Conservation (phyloP, 768 basidiomycete species). For the Kwoniella europaea region DNA sequence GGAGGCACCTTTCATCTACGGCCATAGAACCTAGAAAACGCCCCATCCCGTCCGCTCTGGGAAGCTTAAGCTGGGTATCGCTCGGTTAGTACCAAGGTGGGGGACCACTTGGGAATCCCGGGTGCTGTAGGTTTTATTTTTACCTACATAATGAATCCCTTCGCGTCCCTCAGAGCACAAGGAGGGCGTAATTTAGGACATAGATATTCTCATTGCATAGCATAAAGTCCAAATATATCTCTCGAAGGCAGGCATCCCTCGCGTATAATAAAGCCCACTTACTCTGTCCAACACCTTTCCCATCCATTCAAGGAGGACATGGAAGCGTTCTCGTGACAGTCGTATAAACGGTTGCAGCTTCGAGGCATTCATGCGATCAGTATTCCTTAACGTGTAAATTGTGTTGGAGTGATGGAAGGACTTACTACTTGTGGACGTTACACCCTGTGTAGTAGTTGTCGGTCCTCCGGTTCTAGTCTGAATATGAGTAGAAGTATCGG, state of each 20-base stretch:
- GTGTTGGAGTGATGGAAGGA: neutral
- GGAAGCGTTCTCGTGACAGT: neutral
- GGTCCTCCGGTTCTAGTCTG: neutral
- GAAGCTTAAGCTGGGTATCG: slow-evolving; percentile 11
- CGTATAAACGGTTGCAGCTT: neutral
- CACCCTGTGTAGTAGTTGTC: neutral
- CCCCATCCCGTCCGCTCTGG: slow-evolving; percentile 5
- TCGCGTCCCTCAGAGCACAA: neutral
- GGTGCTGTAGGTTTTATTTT: slow-evolving; percentile 14
- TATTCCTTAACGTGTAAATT: too few species aligned
- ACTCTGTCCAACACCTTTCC: neutral
- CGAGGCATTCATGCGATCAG: neutral
- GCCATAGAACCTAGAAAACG: slow-evolving; percentile 12
- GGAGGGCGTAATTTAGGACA: neutral
- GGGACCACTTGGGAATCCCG: slow-evolving; percentile 19
- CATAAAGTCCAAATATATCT: neutral
- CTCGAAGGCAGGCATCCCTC: too few species aligned
- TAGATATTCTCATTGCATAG: neutral
- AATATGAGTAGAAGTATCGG: neutral
- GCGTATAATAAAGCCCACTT: neutral
- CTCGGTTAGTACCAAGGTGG: slow-evolving; percentile 20
- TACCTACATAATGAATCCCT: neutral
- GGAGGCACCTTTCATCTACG: slow-evolving; percentile 4
- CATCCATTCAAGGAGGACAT: neutral
- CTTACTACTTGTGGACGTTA: neutral